Conservation (phyloP, 371 early-diverging fungal species). For the Mortierella sp. region DNA sequence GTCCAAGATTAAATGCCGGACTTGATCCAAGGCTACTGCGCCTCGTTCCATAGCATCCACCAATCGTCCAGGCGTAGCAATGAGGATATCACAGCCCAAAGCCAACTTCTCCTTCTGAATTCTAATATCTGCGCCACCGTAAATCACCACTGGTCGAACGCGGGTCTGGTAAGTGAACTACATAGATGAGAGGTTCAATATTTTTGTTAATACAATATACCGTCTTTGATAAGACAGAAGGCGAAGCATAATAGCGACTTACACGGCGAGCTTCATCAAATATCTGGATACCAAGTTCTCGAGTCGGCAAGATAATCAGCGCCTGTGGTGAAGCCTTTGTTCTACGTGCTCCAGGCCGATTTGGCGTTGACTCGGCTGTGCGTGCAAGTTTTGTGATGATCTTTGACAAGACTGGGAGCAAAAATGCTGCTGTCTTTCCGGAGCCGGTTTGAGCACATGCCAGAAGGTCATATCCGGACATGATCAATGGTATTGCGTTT, state of each 20-base stretch:
- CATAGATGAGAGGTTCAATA: neutral
- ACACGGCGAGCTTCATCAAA: slow-evolving; percentile 60
- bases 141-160: slow-evolving; percentile 75
- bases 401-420: slow-evolving; percentile 64
- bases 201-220: neutral
- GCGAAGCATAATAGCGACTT: neutral
- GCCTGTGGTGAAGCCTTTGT: slow-evolving; percentile 37
- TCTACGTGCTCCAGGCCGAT: slow-evolving; percentile 31
- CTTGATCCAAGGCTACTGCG: slow-evolving; percentile 83
- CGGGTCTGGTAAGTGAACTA: slow-evolving; percentile 64
- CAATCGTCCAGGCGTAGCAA: slow-evolving; percentile 98
- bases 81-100: slow-evolving; percentile 93
- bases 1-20: slow-evolving; percentile 95
- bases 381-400: slow-evolving; percentile 27
- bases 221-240: neutral
- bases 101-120: slow-evolving; percentile 89
- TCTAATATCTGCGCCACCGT: slow-evolving; percentile 93
- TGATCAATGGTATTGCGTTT: slow-evolving; percentile 76
- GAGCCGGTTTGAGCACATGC: slow-evolving; percentile 86
- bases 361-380: neutral
- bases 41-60: slow-evolving; percentile 93
- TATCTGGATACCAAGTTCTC: slow-evolving; percentile 76
- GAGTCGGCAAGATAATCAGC: slow-evolving; percentile 67
- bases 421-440: slow-evolving; percentile 83
- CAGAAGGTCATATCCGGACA: slow-evolving; percentile 76